Conservation (phyloP, 1,284 basidiomycete species). For the Ganoderma meredithae region DNA sequence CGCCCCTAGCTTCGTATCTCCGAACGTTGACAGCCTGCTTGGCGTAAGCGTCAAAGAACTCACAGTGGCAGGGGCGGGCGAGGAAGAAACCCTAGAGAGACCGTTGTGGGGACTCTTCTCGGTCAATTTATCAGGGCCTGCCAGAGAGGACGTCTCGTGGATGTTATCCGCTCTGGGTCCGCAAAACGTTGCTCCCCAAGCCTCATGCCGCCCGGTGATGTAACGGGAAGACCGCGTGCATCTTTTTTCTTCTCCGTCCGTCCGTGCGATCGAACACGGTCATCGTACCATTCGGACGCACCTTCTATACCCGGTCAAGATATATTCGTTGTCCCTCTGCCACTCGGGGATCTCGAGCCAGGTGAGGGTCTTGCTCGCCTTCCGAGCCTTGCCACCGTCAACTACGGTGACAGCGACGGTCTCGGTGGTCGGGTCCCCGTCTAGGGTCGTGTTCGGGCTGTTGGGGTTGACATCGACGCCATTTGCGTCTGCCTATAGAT, state of each 20-base stretch:
- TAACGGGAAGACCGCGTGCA: not conserved
- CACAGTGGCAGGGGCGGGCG: not conserved
- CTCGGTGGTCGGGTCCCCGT: slow-evolving; percentile 9
- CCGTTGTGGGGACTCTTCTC: not conserved
- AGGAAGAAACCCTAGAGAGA: not conserved
- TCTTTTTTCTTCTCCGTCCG: not conserved
- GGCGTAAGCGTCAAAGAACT: not conserved
- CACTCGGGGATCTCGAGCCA: slow-evolving; percentile 73
- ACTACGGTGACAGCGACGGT: slow-evolving; percentile 11
- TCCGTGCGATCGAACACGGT: not conserved
- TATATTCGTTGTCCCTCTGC: slow-evolving; percentile 82
- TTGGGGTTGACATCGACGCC: slow-evolving; percentile 10
- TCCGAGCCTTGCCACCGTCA: slow-evolving; percentile 6
- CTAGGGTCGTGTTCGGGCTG: slow-evolving; percentile 1
- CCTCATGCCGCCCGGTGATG: slow-evolving; percentile 2
- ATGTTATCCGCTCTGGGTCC: not conserved
- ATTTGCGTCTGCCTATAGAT: slow-evolving; percentile 9
- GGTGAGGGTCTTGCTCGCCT: slow-evolving; percentile 49
- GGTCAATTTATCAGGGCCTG: not conserved
- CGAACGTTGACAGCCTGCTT: not conserved
- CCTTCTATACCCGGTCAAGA: slow-evolving; percentile 77
- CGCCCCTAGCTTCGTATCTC: not conserved
- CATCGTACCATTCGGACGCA: slow-evolving; percentile 41
- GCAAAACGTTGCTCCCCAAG: not conserved
- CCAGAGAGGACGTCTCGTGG: not conserved